Conservation (phyloP, 257 asterid species). For the Nicotiana knightiana region DNA sequence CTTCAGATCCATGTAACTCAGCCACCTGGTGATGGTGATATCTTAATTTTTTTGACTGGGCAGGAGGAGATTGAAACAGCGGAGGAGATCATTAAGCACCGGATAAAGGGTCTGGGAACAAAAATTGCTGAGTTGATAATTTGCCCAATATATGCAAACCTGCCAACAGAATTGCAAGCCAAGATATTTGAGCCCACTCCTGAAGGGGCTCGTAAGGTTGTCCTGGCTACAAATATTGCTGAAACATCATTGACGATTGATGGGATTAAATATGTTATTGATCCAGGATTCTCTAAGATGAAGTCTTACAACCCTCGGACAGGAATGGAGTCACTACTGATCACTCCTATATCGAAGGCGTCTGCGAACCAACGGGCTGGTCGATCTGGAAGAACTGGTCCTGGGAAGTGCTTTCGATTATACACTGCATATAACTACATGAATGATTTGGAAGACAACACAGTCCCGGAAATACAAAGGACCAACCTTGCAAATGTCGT, state of each 20-base stretch:
- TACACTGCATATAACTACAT: conserved; percentile 68
- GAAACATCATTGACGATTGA: conserved; percentile 95
- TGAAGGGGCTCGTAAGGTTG: conserved; percentile 45
- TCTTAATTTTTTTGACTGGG: conserved; percentile 70
- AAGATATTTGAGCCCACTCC: conserved; percentile 43
- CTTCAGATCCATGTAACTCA: conserved; percentile 86
- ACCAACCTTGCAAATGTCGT: conserved; percentile 88
- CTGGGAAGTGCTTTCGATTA: conserved; percentile 86
- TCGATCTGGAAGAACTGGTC: conserved; percentile 96
- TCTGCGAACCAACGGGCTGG: conserved; percentile 97
- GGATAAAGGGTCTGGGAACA: conserved; percentile 38
- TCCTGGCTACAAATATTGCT: conserved; percentile 40
- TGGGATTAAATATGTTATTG: conserved; percentile 91
- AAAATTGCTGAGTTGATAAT: conserved; percentile 40
- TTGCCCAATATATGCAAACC: conserved; percentile 41
- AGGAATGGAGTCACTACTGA: conserved; percentile 81
- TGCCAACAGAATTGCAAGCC: conserved; percentile 40
- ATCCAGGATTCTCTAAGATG: conserved; percentile 93
- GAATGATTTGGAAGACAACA: conserved; percentile 82
- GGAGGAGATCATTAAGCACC: conserved; percentile 36
- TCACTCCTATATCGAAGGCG: conserved; percentile 88
- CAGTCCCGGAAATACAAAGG: conserved; percentile 93
- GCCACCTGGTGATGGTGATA: conserved; percentile 86
- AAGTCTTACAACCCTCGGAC: conserved; percentile 88
- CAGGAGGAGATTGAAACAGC: conserved; percentile 44